Conservation (phyloP, 805 yeast species). For the Starmerella gropengiesseri region DNA sequence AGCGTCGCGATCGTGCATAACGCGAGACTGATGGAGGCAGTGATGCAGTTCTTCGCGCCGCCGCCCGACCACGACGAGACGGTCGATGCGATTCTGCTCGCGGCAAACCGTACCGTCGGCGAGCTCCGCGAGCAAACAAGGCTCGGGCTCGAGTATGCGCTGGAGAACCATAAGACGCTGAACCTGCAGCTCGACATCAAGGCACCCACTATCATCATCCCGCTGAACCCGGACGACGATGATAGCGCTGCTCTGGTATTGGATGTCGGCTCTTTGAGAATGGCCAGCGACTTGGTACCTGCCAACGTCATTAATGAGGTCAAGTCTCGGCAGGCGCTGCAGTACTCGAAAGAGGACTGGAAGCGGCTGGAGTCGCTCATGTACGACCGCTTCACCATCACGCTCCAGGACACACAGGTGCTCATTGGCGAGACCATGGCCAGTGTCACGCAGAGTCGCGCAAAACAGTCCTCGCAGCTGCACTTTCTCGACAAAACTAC, state of each 20-base stretch:
- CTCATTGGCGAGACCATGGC: conserved; percentile 70
- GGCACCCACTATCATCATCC: conserved; percentile 83
- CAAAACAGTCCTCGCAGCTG: conserved; percentile 35
- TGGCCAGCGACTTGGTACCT: conserved; percentile 54
- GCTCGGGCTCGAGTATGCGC: conserved; percentile 81
- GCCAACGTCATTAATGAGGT: conserved; percentile 56
- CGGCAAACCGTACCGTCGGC: conserved; percentile 90
- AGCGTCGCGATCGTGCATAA: conserved; percentile 88
- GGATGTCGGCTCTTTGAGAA: conserved; percentile 91
- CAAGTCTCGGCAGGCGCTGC: conserved; percentile 44
- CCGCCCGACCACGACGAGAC: conserved; percentile 80
- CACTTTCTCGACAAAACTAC: conserved; percentile 66
- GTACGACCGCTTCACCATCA: conserved; percentile 78
- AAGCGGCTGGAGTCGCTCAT: conserved; percentile 59
- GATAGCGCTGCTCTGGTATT: conserved; percentile 85
- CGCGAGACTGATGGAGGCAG: conserved; percentile 66
- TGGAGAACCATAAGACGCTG: conserved; percentile 88
- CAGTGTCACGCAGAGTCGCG: conserved; percentile 41
- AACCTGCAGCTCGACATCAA: conserved; percentile 80
- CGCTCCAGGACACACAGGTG: conserved; percentile 75
- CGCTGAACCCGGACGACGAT: conserved; percentile 57
- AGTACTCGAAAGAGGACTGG: conserved; percentile 62
- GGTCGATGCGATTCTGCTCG: conserved; percentile 78
- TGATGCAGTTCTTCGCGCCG: conserved; percentile 69
- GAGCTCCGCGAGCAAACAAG: conserved; percentile 83